Percentiles rank a stretch among this genome's conserved stretches.
Evolutionary conservation across 148 eudicot species (phyloP).

Genomic region (Agrostemma githago): DNA sequence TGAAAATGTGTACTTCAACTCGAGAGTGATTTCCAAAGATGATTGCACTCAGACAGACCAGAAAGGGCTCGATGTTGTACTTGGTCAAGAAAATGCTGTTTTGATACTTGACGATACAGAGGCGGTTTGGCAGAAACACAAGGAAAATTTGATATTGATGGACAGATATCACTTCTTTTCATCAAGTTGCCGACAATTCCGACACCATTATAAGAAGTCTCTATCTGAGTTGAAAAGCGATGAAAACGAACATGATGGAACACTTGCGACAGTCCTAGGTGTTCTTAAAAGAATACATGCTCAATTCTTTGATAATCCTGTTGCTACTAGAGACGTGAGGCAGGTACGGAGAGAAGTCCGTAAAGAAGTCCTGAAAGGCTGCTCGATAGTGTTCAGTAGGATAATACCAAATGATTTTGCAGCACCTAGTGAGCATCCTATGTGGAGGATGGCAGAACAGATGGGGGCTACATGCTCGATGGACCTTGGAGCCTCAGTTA

Average conservation of each 20-base stretch:
- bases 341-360: slow-evolving; percentile 60
- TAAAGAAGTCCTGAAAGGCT: slow-evolving; percentile 55
- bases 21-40: slow-evolving; percentile 73
- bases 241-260: slow-evolving; percentile 84
- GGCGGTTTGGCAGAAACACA: slow-evolving; percentile 83
- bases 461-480: slow-evolving; percentile 66
- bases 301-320: slow-evolving; percentile 66
- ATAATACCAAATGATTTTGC: slow-evolving; percentile 41
- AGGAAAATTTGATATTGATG: slow-evolving; percentile 82
- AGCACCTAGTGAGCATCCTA: slow-evolving; percentile 41
- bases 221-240: slow-evolving; percentile 68
- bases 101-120: slow-evolving; percentile 94
- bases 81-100: slow-evolving; percentile 83
- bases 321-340: slow-evolving; percentile 56
- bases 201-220: slow-evolving; percentile 42
- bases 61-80: slow-evolving; percentile 86
- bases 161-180: slow-evolving; percentile 90
- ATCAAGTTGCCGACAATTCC: slow-evolving; percentile 74
- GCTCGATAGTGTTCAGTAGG: slow-evolving; percentile 64
- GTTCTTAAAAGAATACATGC: slow-evolving; percentile 61
- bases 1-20: slow-evolving; percentile 42
- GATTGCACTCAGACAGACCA: slow-evolving; percentile 75
- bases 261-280: slow-evolving; percentile 68
- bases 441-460: slow-evolving; percentile 76
- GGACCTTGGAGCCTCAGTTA: slow-evolving; percentile 44